Percentiles rank a stretch among this genome's conserved stretches.
Conservation (phyloP, 1,284 basidiomycete species). For the Cryptococcus amylolentus region DNA sequence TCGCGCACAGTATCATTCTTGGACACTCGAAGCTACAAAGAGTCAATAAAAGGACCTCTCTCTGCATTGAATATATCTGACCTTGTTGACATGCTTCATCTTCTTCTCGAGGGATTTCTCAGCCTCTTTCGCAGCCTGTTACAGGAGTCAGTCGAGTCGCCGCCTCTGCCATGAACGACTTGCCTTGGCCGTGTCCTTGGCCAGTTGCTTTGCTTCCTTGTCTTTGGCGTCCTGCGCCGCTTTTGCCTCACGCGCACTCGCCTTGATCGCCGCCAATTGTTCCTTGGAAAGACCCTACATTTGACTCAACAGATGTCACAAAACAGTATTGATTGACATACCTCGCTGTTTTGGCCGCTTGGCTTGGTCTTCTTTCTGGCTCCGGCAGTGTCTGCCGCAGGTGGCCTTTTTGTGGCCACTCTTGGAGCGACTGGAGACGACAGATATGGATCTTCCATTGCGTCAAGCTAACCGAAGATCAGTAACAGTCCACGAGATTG, state of each 20-base stretch:
- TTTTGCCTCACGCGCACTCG: slow-evolving; percentile 19
- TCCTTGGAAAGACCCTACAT: not conserved
- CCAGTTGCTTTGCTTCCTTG: slow-evolving; percentile 29
- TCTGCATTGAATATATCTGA: slow-evolving; percentile 7
- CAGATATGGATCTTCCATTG: too few relatives aligned
- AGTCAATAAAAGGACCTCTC: not conserved
- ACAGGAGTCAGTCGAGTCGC: not conserved
- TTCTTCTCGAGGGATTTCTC: slow-evolving; percentile 41
- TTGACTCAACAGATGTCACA: not conserved
- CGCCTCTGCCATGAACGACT: not conserved
- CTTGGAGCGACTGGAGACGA: not conserved
- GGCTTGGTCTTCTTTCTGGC: slow-evolving; percentile 4
- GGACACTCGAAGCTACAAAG: slow-evolving; percentile 35
- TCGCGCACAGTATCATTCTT: slow-evolving; percentile 46
- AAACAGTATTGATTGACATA: not conserved
- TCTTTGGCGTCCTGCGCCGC: slow-evolving; percentile 29
- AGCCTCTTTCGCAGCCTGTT: slow-evolving; percentile 36
- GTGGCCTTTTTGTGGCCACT: not conserved
- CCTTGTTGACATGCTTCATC: slow-evolving; percentile 35
- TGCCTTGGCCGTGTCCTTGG: slow-evolving; percentile 35
- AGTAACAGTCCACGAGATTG: not conserved
- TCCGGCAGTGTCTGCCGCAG: not conserved
- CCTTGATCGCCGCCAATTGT: not conserved
- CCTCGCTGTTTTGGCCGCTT: not conserved
- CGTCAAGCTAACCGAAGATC: too few relatives aligned